Evolutionary conservation across 768 basidiomycete genomes (phyloP), one percentile per base, ranked within the genome.

Genomic region (Pisolithus tinctorius): DNA sequence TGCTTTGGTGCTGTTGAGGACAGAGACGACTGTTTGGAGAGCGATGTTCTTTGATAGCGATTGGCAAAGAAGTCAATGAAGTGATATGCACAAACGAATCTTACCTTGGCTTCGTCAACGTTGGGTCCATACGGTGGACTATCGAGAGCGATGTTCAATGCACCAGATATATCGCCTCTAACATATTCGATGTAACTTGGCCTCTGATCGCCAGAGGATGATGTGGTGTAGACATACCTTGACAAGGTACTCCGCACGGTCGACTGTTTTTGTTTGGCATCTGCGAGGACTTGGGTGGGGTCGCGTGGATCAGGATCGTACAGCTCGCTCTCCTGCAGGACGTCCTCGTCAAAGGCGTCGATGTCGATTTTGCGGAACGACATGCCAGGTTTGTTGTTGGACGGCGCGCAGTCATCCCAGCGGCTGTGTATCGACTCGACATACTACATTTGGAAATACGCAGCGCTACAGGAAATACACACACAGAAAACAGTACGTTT

Each of bases 301-400:
- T 82, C 81, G 48, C 93, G 76, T 6, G 90, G 86, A 63, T 97
- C 93, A 2, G 87, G 78, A 29, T 89, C 86, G 65, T 86, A 94
- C 27, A 97, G 80, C 58, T 95, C 93, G 14, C 80, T 80, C 52
- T 93, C 88, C 42, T 84, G 79, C 6, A 97, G 70, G 23, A 83
- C 79, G 60, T 97, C 95, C 67, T 97, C 95, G 64, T 98, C 95
- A 71, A 83, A 91, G 38, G 74, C 77, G 72, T 98, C 95, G 63
- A 97, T 86, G 72, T 97, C 86, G 71, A 96, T 92, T 71, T 93
- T 94, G 60, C 94, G 78, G 70, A 93, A 96, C 48, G 83, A 81
- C 74, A 76, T 70, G 11, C 49, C 30, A 31, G 30, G 30, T 31
- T 11, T 2, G 20, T 20, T 20, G 20, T 20, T 20, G 20, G 20